phyloP scores from a whole-genome alignment of 2,329 filamentous ascomycete species.

The Phialophora chinensis region DNA sequence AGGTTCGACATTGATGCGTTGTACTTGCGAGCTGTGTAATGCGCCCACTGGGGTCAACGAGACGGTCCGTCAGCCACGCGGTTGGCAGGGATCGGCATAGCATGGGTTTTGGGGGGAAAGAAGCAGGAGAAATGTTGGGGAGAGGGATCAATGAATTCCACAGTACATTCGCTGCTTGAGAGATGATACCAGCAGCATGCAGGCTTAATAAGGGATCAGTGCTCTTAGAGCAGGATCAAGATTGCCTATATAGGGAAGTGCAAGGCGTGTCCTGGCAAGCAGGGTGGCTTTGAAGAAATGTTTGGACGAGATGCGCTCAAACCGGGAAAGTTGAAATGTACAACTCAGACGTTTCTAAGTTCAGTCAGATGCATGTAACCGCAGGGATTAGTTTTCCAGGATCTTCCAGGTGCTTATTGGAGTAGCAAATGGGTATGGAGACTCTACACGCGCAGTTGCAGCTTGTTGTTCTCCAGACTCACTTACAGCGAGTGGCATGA shows the following conservation, averaged over 20 bases:
- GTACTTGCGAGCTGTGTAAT: background rate
- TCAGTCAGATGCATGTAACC: background rate
- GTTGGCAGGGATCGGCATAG: constrained; percentile 2
- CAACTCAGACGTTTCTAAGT: background rate
- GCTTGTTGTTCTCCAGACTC: background rate
- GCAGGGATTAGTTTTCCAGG: background rate
- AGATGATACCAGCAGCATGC: background rate
- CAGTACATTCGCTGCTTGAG: background rate
- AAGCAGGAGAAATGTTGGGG: background rate
- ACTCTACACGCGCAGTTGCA: background rate
- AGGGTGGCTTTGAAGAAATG: background rate
- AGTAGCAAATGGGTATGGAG: background rate
- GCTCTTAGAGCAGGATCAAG: background rate
- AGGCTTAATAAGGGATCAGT: background rate
- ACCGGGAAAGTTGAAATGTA: background rate
- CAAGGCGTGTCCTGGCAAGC: background rate
- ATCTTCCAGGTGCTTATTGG: background rate
- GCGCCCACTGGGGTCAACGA: background rate
- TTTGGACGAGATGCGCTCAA: background rate
- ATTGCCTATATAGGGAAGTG: background rate
- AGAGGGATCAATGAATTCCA: background rate
- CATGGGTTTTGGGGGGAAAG: background rate
- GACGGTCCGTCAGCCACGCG: constrained; percentile 2
- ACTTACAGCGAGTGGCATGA: background rate
- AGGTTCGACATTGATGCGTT: background rate